Evolutionary conservation across 1,284 basidiomycete genomes (phyloP).

Genomic region (Volvariella surrecta): DNA sequence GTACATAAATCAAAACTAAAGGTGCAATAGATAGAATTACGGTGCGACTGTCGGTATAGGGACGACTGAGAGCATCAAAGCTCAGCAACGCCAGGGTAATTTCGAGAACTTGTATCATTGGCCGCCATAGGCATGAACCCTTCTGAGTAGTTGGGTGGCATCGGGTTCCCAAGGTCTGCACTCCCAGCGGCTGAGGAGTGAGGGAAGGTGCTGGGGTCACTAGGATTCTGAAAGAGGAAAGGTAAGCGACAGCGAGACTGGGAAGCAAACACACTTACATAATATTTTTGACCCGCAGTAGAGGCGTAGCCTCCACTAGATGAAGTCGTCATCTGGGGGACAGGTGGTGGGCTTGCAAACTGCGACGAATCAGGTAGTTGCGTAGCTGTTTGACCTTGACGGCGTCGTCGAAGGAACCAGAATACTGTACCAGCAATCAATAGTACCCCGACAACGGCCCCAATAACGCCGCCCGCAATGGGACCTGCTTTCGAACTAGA

Average conservation of each 20-base stretch:
- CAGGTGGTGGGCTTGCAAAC: not conserved
- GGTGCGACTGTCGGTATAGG: too few relatives aligned
- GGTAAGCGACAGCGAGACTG: not conserved
- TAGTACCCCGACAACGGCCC: constrained; percentile 26
- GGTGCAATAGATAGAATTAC: too few relatives aligned
- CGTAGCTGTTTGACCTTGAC: not conserved
- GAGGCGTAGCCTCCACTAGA: not conserved
- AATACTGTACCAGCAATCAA: constrained; percentile 24
- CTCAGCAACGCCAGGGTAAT: constrained; percentile 13
- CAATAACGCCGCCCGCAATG: constrained; percentile 37
- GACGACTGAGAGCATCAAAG: constrained; percentile 3
- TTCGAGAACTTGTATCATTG: not conserved
- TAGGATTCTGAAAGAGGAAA: constrained; percentile 25
- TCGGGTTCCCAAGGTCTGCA: not conserved
- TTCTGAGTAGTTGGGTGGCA: too few relatives aligned
- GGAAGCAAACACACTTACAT: too few relatives aligned
- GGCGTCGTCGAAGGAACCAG: constrained; percentile 26
- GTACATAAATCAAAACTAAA: too few relatives aligned
- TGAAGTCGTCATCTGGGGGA: not conserved
- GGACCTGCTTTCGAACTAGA: constrained; percentile 27
- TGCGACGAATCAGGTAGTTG: not conserved
- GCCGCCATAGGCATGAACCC: not conserved
- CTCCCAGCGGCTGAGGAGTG: constrained; percentile 11
- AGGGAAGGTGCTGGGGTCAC: constrained; percentile 36
- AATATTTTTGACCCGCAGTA: not conserved